Evolutionary conservation across 495 filamentous ascomycete genomes (phyloP).

Genomic region (Emericellopsis terricola): DNA sequence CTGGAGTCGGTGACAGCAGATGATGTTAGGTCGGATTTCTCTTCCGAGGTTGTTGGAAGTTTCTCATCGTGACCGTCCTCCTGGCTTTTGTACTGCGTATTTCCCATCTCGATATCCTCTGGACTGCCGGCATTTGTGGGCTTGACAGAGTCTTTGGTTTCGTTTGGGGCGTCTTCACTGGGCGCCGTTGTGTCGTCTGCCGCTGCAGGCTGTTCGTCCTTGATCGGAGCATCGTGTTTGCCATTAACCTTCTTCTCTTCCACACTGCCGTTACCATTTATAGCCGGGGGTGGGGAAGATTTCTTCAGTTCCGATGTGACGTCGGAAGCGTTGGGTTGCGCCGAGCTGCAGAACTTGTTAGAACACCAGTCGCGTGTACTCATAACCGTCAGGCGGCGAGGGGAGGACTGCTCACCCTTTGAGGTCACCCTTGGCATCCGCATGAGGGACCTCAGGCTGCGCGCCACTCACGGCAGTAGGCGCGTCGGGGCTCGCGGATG

Average conservation of each 20-base stretch:
- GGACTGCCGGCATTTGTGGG: neutral
- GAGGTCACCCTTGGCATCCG: conserved; percentile 15
- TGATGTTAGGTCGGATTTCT: neutral
- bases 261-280: neutral
- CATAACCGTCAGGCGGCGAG: neutral
- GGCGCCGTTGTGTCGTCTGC: too few species aligned
- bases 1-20: neutral
- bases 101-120: neutral
- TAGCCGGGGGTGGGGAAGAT: too few species aligned
- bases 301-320: too few species aligned
- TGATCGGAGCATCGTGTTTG: neutral
- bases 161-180: too few species aligned
- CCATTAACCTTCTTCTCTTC: neutral
- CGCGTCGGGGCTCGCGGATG: too few species aligned
- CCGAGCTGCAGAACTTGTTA: neutral
- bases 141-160: too few species aligned
- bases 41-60: neutral
- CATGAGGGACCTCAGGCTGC: too few species aligned
- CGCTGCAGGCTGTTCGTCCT: too few species aligned
- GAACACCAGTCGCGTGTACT: neutral
- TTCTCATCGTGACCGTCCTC: neutral
- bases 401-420: conserved; percentile 1
- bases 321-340: neutral
- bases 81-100: neutral
- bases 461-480: too few species aligned